Evolutionary conservation across 2,329 filamentous ascomycete genomes (phyloP).

Genomic region (Colletotrichum sp.): DNA sequence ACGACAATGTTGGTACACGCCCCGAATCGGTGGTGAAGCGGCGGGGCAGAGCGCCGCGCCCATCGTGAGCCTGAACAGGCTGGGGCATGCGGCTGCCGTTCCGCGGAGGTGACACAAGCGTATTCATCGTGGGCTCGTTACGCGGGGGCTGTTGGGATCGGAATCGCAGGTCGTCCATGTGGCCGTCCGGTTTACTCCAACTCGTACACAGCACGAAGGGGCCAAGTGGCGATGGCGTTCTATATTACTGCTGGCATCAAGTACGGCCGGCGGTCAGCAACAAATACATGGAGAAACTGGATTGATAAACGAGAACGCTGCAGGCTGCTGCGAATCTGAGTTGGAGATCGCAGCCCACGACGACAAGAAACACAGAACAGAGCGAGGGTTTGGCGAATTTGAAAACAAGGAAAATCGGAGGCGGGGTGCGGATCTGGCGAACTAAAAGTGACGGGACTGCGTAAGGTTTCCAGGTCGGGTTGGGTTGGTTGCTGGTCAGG

Average conservation of each 20-base stretch:
- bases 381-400: slow-evolving; percentile 5
- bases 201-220: slow-evolving; percentile 45
- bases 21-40: slow-evolving; percentile 94
- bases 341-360: background rate
- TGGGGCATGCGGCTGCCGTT: slow-evolving; percentile 69
- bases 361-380: slow-evolving; percentile 11
- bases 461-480: background rate
- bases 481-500: slow-evolving; percentile 8
- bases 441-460: background rate
- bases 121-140: slow-evolving; percentile 77
- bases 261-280: slow-evolving; percentile 17
- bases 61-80: slow-evolving; percentile 64
- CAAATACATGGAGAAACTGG: background rate
- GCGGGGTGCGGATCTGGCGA: slow-evolving; percentile 19
- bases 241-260: slow-evolving; percentile 36
- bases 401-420: slow-evolving; percentile 19
- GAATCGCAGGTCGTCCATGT: slow-evolving; percentile 81
- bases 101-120: slow-evolving; percentile 76
- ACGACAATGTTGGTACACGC: slow-evolving; percentile 77
- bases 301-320: background rate
- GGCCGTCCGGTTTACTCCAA: slow-evolving; percentile 41
- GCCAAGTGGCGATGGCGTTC: slow-evolving; percentile 32
- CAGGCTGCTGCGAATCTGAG: background rate
- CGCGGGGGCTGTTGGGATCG: slow-evolving; percentile 78
- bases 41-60: slow-evolving; percentile 79